phyloP scores from a whole-genome alignment of 768 basidiomycete genomes.

The Termitomyces sp. region DNA sequence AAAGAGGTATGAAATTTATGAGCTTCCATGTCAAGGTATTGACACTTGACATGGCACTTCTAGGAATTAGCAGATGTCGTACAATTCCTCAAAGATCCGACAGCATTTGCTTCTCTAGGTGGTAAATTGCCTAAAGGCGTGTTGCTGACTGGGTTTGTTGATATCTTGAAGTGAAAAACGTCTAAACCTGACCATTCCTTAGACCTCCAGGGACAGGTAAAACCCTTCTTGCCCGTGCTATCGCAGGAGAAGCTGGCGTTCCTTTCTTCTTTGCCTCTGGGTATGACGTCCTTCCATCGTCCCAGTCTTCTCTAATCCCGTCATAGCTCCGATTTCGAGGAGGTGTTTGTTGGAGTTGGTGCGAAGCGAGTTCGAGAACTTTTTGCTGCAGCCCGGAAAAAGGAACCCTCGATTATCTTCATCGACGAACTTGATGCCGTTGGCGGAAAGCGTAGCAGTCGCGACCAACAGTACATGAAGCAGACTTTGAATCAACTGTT shows the following conservation, averaged over 20 bases:
- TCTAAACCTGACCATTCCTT: not conserved
- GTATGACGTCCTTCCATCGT: constrained; percentile 29
- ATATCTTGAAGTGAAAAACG: not conserved
- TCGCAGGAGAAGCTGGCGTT: constrained; percentile 97
- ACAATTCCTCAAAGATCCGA: constrained; percentile 91
- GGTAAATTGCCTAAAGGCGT: constrained; percentile 95
- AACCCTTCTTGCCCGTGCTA: constrained; percentile 94
- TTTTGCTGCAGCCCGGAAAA: constrained; percentile 90
- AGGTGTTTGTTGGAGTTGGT: constrained; percentile 95
- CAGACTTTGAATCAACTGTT: constrained; percentile 95
- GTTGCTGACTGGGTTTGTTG: constrained; percentile 66
- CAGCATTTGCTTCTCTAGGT: constrained; percentile 83
- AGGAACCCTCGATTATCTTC: constrained; percentile 96
- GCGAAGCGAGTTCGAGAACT: constrained; percentile 95
- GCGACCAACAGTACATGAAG: constrained; percentile 87
- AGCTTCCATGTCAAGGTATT: not conserved
- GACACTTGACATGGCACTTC: constrained; percentile 4
- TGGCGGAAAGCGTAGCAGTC: constrained; percentile 79
- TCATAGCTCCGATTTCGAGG: constrained; percentile 89
- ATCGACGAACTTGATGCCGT: constrained; percentile 96
- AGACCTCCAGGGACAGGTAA: constrained; percentile 93
- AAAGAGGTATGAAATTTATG: constrained; percentile 60
- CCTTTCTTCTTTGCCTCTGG: constrained; percentile 97
- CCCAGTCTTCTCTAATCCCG: constrained; percentile 8
- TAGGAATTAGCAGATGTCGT: constrained; percentile 94